Evolutionary conservation across 2,329 filamentous ascomycete species (phyloP), one percentile per base, ranked within the genome.

Genomic region (Arthrobotrys entomopaga): DNA sequence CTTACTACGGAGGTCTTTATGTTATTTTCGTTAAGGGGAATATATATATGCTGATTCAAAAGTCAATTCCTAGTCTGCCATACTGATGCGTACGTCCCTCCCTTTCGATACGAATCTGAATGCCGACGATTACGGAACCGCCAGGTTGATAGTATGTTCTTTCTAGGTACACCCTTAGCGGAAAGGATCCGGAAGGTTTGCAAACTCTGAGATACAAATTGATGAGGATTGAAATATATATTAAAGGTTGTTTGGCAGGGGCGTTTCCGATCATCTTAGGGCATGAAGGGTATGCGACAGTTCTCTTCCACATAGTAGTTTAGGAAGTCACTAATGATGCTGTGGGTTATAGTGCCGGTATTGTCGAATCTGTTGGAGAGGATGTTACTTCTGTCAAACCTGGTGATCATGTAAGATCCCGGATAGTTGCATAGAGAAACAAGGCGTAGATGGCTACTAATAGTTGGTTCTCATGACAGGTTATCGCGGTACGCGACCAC

Each of bases 361-460:
- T 96, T 79, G 92, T 96, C 79, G 93, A 96, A 86, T 96, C 92
- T 26, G 88, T 97, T 74, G 94, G 94, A 78, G 93, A 97, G 84
- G 94, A 92, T 76, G 94, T 98, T 80, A 97, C 92, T 80, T 93
- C 89, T 79, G 94, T 97, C 79, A 97, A 97, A 87, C 87, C 89
- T 58, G 94, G 94, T 78, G 94, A 98, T 85, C 89, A 96, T 81
- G 94, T 73, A 49, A 60, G 97, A 76, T 24, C 29, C 20, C 11
- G 42, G 13, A 50, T 50, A 11, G n/a, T 22, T 8, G 16, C 11
- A 50, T 8, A 19, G 3, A n/a, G 3, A 15, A 40, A 10, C 29
- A 6, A 5, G 5, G 29, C 24, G 13, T 56, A 19, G n/a, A 42
- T 1, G 20, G 29, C 49, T 48, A 34, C 11, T 29, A 22, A n/a